Percentiles rank a stretch among this genome's conserved stretches.
Evolutionary conservation across 495 filamentous ascomycete genomes (phyloP).

Genomic region (Collariella sp.): DNA sequence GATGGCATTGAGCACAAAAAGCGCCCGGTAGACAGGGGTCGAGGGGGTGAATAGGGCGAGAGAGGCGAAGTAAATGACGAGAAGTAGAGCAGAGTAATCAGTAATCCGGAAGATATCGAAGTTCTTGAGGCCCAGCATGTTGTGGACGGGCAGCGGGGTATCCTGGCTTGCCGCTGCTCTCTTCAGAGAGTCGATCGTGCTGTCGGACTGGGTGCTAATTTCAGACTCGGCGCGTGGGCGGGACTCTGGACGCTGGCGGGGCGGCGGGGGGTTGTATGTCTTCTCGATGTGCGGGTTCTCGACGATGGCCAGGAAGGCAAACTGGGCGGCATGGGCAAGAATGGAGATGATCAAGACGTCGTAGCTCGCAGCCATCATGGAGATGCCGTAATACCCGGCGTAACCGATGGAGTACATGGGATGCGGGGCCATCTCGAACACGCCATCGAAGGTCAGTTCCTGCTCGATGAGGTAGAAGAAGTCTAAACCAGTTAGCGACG

Average conservation of each 20-base stretch:
- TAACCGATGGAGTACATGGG: constrained; percentile 99
- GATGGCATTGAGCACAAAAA: constrained; percentile 75
- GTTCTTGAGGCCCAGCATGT: constrained; percentile 71
- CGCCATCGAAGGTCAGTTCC: constrained; percentile 94
- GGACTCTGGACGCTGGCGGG: constrained; percentile 50
- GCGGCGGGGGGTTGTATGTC: constrained; percentile 86
- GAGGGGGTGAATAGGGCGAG: constrained; percentile 70
- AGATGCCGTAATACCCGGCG: constrained; percentile 96
- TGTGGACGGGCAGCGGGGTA: constrained; percentile 61
- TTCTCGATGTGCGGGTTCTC: constrained; percentile 98
- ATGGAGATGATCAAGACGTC: constrained; percentile 94
- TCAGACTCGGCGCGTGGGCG: constrained; percentile 45
- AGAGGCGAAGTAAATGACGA: constrained; percentile 62
- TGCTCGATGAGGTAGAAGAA: constrained; percentile 99
- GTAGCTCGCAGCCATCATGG: constrained; percentile 97
- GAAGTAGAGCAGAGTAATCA: constrained; percentile 68
- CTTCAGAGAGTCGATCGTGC: constrained; percentile 11
- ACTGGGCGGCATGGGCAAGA: constrained; percentile 87
- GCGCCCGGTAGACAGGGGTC: constrained; percentile 58
- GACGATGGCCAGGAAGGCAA: constrained; percentile 79
- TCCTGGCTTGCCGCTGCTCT: constrained; percentile 11
- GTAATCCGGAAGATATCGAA: constrained; percentile 79
- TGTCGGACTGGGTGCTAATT: constrained; percentile 26
- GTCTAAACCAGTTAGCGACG: constrained; percentile 38
- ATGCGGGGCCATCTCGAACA: constrained; percentile 98